phyloP scores from a whole-genome alignment of 2,329 filamentous ascomycete species.

The Gremmenia infestans region DNA sequence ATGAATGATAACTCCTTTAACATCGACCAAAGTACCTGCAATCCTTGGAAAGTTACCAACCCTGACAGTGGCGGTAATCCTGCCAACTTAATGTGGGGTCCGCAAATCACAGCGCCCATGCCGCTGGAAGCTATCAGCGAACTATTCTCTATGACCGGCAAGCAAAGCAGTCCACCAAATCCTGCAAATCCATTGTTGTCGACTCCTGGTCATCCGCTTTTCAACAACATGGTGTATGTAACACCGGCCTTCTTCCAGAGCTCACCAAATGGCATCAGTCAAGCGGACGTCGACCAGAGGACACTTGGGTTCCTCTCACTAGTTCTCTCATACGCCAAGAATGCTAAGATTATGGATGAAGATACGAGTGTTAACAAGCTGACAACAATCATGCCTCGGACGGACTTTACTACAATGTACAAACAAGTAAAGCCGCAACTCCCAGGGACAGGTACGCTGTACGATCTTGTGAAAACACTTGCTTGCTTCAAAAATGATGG shows the following conservation, averaged over 20 bases:
- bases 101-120: slow-evolving; percentile 10
- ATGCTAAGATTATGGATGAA: too few relatives aligned
- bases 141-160: too few relatives aligned
- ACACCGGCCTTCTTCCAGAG: too few relatives aligned
- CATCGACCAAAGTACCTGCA: neutral
- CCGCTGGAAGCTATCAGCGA: slow-evolving; percentile 4
- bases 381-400: slow-evolving; percentile 8
- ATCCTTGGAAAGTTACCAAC: slow-evolving; percentile 5
- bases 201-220: too few relatives aligned
- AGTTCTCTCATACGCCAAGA: too few relatives aligned
- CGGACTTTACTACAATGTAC: slow-evolving; percentile 9
- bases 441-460: neutral
- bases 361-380: too few relatives aligned
- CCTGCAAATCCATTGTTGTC: too few relatives aligned
- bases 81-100: neutral
- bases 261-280: too few relatives aligned
- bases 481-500: slow-evolving; percentile 6
- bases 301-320: too few relatives aligned
- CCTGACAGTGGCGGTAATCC: neutral
- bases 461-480: slow-evolving; percentile 5
- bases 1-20: slow-evolving; percentile 1
- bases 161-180: too few relatives aligned
- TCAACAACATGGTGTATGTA: too few relatives aligned
- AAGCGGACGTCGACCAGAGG: too few relatives aligned
- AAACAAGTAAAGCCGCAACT: slow-evolving; percentile 8